Percentiles rank a stretch among this genome's conserved stretches.
These are phyloP conservation scores for Botryococcus braunii DNA, from an alignment of 163 green algal species.

Conservation along the genomic window DNA sequence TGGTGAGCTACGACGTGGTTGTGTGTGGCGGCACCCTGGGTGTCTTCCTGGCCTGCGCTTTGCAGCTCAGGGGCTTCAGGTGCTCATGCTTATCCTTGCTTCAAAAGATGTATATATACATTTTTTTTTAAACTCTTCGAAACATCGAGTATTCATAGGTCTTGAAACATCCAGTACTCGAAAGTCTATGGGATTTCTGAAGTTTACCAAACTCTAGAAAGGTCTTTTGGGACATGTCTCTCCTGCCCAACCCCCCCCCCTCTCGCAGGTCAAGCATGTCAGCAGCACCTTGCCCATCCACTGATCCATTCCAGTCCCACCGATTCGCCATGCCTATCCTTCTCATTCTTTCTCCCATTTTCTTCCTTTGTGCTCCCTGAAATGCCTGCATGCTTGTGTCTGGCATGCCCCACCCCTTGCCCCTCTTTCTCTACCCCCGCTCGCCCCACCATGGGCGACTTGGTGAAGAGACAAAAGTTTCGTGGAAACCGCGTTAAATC, in stretches of 20 bases:
- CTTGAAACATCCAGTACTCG: not conserved
- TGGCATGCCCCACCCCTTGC: no score
- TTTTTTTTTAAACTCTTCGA: not conserved
- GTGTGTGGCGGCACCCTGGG: constrained; percentile 87
- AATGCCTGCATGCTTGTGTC: no score
- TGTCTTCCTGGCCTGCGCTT: constrained; percentile 61
- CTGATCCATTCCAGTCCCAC: no score
- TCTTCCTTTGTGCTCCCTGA: no score
- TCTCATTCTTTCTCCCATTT: no score
- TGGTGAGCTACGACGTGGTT: constrained; percentile 62
- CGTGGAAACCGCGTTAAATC: no score
- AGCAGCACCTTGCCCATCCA: no score
- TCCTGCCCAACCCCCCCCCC: not conserved
- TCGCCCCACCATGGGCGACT: no score
- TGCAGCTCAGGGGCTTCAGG: constrained; percentile 30
- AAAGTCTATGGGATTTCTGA: not conserved
- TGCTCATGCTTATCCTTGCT: not conserved
- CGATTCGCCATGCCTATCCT: no score
- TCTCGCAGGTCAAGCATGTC: no score
- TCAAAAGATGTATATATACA: not conserved
- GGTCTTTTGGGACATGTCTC: not conserved
- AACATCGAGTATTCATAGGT: not conserved
- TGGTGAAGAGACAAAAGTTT: no score
- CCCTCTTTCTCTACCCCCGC: no score
- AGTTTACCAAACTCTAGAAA: not conserved